Percentiles rank a stretch among this genome's conserved stretches.
Conservation (phyloP, 148 eudicot species). For the Vaccinium myrtillus region DNA sequence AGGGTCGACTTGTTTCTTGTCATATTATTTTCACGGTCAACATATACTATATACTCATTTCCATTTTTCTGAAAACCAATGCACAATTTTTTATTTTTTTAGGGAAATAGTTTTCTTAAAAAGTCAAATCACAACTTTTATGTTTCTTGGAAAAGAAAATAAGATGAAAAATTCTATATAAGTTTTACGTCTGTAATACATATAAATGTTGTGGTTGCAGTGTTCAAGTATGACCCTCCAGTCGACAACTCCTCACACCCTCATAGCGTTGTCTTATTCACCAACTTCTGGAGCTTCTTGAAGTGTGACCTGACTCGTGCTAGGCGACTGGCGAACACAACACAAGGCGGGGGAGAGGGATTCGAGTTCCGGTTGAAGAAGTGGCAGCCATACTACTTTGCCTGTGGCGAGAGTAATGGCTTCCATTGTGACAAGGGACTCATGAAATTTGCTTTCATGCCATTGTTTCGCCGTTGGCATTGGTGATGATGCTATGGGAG, state of each 20-base stretch:
- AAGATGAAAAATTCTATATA: too few species aligned
- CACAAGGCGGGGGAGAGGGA: conserved; percentile 54
- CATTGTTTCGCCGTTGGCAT: conserved; percentile 33
- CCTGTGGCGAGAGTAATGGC: conserved; percentile 70
- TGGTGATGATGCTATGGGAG: neutral
- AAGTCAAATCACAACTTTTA: neutral
- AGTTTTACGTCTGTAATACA: too few species aligned
- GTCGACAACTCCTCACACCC: conserved; percentile 38
- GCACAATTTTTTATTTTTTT: neutral
- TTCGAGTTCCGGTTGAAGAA: conserved; percentile 53
- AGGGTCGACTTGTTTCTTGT: too few species aligned
- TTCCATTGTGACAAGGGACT: conserved; percentile 56
- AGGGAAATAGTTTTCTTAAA: neutral
- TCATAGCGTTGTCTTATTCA: conserved; percentile 63
- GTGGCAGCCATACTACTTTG: conserved; percentile 67
- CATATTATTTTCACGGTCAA: too few species aligned
- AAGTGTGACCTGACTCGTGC: conserved; percentile 58
- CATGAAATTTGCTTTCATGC: conserved; percentile 68
- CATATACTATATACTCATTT: too few species aligned
- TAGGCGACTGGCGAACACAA: conserved; percentile 34
- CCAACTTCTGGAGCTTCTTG: conserved; percentile 57
- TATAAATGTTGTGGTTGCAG: conserved; percentile 26
- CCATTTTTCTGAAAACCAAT: too few species aligned
- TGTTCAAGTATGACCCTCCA: conserved; percentile 69
- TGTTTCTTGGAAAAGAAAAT: too few species aligned